phyloP scores from a whole-genome alignment of 345 rosid genomes.

The Corchorus olitorius region DNA sequence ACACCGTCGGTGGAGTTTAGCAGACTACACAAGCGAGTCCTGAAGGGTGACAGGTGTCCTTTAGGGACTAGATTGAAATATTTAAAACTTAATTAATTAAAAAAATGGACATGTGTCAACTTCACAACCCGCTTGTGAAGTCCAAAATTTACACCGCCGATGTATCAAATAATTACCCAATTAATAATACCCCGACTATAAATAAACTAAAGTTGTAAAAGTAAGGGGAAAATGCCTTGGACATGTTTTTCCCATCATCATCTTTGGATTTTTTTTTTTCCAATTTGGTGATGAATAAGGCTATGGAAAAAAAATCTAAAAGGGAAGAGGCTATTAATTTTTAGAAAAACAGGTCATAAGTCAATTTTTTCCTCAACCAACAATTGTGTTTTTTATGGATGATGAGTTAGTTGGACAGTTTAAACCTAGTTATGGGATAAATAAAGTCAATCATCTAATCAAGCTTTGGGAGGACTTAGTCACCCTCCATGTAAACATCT shows the following conservation, averaged over 20 bases:
- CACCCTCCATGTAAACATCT: not conserved
- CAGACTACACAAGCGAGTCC: too few species aligned
- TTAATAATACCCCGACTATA: too few species aligned
- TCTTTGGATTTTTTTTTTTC: not conserved
- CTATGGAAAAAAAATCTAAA: not conserved
- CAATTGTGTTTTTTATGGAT: not conserved
- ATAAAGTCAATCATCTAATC: conserved; percentile 3
- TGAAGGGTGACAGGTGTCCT: too few species aligned
- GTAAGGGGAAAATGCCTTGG: too few species aligned
- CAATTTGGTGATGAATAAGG: not conserved
- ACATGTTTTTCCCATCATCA: not conserved
- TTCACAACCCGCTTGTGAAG: too few species aligned
- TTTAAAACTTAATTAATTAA: too few species aligned
- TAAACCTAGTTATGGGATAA: not conserved
- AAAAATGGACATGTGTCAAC: too few species aligned
- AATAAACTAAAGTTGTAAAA: too few species aligned
- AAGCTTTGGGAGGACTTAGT: not conserved
- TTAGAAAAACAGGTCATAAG: not conserved
- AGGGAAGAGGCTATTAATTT: not conserved
- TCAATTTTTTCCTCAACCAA: not conserved
- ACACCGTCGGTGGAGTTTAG: too few species aligned
- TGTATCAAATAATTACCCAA: too few species aligned
- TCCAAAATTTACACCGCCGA: too few species aligned
- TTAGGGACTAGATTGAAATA: too few species aligned
- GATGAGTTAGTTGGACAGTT: conserved; percentile 4